A percentile compares a stretch with the other conserved stretches of the same genome.
Evolutionary conservation across 495 filamentous ascomycete genomes (phyloP).

Genomic region (Hyaloscypha finlandica): DNA sequence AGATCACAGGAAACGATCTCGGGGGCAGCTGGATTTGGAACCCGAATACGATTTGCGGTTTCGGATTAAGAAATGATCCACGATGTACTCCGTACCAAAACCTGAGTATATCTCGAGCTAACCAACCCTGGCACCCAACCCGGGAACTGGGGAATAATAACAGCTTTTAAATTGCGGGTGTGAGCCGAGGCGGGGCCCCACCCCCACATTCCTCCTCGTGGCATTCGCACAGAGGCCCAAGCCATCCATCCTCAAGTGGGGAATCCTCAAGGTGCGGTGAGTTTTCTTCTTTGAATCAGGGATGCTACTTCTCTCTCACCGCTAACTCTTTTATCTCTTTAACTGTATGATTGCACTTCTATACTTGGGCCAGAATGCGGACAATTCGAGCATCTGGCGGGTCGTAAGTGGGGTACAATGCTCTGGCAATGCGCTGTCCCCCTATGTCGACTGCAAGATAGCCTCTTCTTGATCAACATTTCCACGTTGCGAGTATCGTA

Average conservation of each 20-base stretch:
- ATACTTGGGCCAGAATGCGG: background rate
- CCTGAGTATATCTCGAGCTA: background rate
- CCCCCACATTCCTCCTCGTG: background rate
- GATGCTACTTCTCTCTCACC: background rate
- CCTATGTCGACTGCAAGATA: background rate
- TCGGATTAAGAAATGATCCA: too few relatives aligned
- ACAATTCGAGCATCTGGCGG: background rate
- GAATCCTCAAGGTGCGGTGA: background rate
- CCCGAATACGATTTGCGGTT: background rate
- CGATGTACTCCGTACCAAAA: background rate
- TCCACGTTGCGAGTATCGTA: background rate
- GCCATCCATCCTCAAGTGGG: background rate
- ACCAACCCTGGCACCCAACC: background rate
- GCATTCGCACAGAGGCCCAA: background rate
- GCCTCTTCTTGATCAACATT: background rate
- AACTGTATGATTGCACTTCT: background rate
- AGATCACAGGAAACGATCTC: background rate
- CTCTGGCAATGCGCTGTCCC: background rate
- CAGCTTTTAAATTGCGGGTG: background rate
- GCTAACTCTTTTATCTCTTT: background rate
- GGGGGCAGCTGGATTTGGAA: background rate
- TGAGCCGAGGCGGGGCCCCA: background rate
- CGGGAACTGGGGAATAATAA: background rate
- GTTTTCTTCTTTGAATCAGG: background rate
- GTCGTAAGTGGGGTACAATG: background rate